Base-by-base conservation (phyloP, 345 rosid species). In the Clarkia xantiana region DNA sequence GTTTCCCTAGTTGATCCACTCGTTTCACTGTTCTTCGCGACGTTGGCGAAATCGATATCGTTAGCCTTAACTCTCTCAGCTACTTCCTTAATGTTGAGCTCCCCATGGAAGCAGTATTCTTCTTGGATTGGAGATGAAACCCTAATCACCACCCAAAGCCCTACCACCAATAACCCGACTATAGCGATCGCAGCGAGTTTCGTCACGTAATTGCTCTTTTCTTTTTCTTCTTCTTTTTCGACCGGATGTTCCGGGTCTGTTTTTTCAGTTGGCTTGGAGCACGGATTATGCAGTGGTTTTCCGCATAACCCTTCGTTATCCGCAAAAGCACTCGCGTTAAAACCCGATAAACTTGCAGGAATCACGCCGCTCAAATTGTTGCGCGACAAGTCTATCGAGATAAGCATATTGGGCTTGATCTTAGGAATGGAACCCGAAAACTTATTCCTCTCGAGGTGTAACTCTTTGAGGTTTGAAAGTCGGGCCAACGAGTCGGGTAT, bases 241-340 rank as follows among this genome's bases (percentile, higher is more conserved):
- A n/a, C n/a, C n/a, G n/a, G n/a, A n/a, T n/a, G n/a, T n/a, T n/a
- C n/a, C n/a, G n/a, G n/a, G n/a, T n/a, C n/a, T n/a, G n/a, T n/a
- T n/a, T n/a, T n/a, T n/a, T 58, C 29, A 40, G 2, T 17, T 9
- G 11, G 38, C n/a, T 47, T 44, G 0, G 25, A 3, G 60, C 95
- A 90, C 0, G 44, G 41, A 43, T 59, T 71, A 0, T 61, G 74
- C 6, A 72, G n/a, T 14, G 20, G 55, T 23, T 51, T 56, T 6
- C 91, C 94, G 15, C 96, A 91, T 40, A 91, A 76, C 3, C 58
- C 72, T 9, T 66, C 39, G 57, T 86, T 86, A 43, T 82, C 96
- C 0, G 52, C 54, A 14, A 90, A 90, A 11, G 55, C 41, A 51
- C 38, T 63, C 0, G 55, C n/a, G 1, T 65, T 48, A 61, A 86